These are phyloP conservation scores for Sphagnum magellanicum DNA, from an alignment of 228 moss, liverwort and hornwort genomes.

Conservation along the genomic window DNA sequence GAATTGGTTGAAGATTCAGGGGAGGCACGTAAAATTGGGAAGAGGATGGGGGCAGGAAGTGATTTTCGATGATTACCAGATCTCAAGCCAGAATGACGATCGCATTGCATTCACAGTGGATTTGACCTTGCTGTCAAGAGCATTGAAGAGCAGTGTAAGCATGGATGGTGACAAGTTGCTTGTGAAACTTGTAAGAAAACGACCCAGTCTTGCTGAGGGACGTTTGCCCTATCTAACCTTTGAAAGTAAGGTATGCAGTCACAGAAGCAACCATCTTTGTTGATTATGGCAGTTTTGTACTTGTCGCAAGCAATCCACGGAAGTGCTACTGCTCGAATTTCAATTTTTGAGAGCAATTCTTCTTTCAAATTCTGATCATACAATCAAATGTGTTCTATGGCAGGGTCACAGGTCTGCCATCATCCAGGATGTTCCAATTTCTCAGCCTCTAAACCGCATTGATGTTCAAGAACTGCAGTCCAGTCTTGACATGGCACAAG, in stretches of 20 bases:
- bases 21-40: not conserved
- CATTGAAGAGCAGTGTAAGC: conserved; percentile 88
- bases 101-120: conserved; percentile 89
- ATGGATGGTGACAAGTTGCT: conserved; percentile 90
- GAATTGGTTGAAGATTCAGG: no score
- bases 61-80: conserved; percentile 79
- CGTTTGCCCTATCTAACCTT: conserved; percentile 93
- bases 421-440: conserved; percentile 95
- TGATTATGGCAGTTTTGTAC: not conserved
- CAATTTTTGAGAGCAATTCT: not conserved
- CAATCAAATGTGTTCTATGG: conserved; percentile 1
- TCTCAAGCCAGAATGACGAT: conserved; percentile 82
- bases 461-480: conserved; percentile 81
- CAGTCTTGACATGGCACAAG: conserved; percentile 88
- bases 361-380: not conserved
- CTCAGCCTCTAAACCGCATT: conserved; percentile 71
- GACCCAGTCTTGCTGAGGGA: conserved; percentile 66
- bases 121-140: conserved; percentile 74
- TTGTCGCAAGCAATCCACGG: not conserved
- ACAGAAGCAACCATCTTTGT: not conserved
- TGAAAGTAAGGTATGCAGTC: conserved; percentile 74
- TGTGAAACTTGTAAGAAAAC: conserved; percentile 90
- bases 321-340: not conserved
- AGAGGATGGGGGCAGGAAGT: conserved; percentile 51
- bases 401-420: conserved; percentile 92